Evolutionary conservation across 148 eudicot species (phyloP).

Genomic region (Beta vulgaris): DNA sequence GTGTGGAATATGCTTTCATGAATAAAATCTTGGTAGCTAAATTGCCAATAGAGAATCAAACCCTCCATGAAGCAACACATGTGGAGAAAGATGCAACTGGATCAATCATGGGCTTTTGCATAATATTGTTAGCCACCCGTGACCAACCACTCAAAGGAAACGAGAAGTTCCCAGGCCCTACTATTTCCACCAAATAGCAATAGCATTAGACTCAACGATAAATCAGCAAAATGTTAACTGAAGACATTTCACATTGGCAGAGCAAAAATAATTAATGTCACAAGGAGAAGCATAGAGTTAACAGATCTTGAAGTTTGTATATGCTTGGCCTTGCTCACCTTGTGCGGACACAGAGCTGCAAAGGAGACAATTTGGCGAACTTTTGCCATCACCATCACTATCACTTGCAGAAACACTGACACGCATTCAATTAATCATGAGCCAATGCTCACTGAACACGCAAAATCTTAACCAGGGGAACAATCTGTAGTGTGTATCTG

Average conservation of each 20-base stretch:
- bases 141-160: neutral
- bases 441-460: constrained; percentile 5
- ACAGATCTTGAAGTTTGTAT: neutral
- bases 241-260: neutral
- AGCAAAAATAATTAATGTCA: neutral
- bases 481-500: constrained; percentile 16
- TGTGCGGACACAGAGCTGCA: neutral
- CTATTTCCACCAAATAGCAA: neutral
- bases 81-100: neutral
- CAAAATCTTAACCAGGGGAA: constrained; percentile 25
- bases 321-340: no score
- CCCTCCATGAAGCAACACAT: neutral
- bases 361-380: neutral
- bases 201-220: neutral
- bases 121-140: neutral
- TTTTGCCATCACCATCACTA: constrained; percentile 1
- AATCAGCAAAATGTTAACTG: neutral
- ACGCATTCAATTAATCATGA: neutral
- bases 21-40: no score
- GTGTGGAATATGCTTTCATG: neutral
- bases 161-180: constrained; percentile 6
- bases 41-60: neutral
- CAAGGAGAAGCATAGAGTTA: neutral
- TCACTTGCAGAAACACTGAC: constrained; percentile 8
- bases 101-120: neutral